phyloP scores from a whole-genome alignment of 352 stramenopile species.

The Aphanomyces stellatus region DNA sequence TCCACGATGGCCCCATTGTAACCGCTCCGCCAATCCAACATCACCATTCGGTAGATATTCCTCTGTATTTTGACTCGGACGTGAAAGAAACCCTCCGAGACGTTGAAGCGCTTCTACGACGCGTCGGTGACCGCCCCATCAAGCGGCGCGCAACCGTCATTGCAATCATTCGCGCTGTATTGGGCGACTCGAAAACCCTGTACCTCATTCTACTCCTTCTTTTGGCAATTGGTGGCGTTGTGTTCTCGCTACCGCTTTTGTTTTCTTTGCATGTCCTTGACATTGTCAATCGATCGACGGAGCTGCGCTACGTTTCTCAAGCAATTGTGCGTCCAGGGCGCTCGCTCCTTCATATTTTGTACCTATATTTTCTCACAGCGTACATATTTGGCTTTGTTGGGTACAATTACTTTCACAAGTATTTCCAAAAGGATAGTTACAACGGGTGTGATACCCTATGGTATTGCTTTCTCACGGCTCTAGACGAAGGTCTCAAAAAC shows the following conservation, averaged over 20 bases:
- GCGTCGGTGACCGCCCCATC: conserved; percentile 30
- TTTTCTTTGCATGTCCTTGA: conserved; percentile 71
- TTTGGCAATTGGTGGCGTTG: conserved; percentile 46
- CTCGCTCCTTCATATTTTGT: conserved; percentile 52
- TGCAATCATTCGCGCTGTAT: conserved; percentile 44
- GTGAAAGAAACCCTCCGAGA: conserved; percentile 53
- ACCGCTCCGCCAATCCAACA: too few species aligned
- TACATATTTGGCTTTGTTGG: conserved; percentile 67
- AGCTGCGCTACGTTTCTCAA: conserved; percentile 58
- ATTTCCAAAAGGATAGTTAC: conserved; percentile 40
- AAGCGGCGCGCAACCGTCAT: too few species aligned
- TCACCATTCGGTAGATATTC: too few species aligned
- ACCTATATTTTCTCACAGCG: conserved; percentile 27
- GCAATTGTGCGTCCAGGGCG: conserved; percentile 47
- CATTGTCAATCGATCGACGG: conserved; percentile 68
- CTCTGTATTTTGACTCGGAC: conserved; percentile 37
- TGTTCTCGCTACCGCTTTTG: conserved; percentile 58
- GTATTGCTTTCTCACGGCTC: conserved; percentile 58
- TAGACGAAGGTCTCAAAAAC: conserved; percentile 67
- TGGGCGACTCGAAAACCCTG: conserved; percentile 28
- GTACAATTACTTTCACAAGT: conserved; percentile 63
- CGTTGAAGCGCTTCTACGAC: conserved; percentile 48
- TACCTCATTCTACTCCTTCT: conserved; percentile 53
- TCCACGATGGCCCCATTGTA: too few species aligned
- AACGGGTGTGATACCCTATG: conserved; percentile 63